phyloP scores from a whole-genome alignment of 2,329 filamentous ascomycete genomes.

The Pezicula carpinea region DNA sequence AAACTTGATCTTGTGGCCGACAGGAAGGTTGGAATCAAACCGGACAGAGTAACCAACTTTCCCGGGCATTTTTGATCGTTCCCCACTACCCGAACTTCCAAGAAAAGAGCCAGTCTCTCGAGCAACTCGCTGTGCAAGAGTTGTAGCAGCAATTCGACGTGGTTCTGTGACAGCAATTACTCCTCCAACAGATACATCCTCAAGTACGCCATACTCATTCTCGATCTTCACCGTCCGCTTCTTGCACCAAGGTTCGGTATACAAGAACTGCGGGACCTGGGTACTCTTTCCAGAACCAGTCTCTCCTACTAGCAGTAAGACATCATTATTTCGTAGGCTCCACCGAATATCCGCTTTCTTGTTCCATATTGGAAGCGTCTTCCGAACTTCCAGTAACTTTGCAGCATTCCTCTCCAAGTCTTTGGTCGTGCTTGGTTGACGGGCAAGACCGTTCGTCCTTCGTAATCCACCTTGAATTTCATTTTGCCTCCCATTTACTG shows the following conservation, averaged over 20 bases:
- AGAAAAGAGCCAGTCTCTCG: constrained; percentile 70
- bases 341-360: constrained; percentile 24
- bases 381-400: constrained; percentile 19
- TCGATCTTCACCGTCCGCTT: constrained; percentile 48
- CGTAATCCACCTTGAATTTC: not conserved
- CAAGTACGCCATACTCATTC: constrained; percentile 24
- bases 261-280: constrained; percentile 88
- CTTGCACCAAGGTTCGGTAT: constrained; percentile 73
- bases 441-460: not conserved
- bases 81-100: constrained; percentile 47
- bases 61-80: constrained; percentile 27
- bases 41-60: constrained; percentile 89
- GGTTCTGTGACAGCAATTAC: constrained; percentile 94
- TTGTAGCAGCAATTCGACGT: constrained; percentile 87
- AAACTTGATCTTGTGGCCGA: constrained; percentile 83
- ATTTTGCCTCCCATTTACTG: not conserved
- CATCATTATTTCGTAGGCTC: constrained; percentile 41
- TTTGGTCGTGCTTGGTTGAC: constrained; percentile 4
- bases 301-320: constrained; percentile 85
- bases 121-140: constrained; percentile 81
- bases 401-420: constrained; percentile 16
- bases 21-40: constrained; percentile 84
- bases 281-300: constrained; percentile 97
- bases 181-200: constrained; percentile 59
- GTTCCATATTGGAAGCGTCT: constrained; percentile 26